Evolutionary conservation across 2,329 filamentous ascomycete genomes (phyloP), one percentile per base, ranked within the genome.

Genomic region (Hypomyces perniciosus): DNA sequence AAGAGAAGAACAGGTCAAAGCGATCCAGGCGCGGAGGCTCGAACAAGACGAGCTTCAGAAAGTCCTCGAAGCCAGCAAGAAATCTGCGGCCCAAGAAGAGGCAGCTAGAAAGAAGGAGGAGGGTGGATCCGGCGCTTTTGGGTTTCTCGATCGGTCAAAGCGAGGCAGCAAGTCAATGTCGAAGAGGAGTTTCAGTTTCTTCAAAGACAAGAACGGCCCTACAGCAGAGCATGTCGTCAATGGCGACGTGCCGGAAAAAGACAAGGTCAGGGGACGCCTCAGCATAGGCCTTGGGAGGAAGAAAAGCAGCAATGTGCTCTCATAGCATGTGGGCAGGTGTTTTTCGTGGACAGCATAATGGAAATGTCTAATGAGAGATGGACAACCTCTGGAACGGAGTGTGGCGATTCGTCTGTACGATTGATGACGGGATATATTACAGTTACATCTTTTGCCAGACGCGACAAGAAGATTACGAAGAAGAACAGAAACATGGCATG

Each of bases 141-240:
- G 74, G 5, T 74, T 81, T 30, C 71, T 93, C 39, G 82, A 81
- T 60, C 77, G 88, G 41, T 83, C 87, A 56, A 80, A 84, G 58
- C 78, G 84, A 49, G 82, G 82, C 8, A 89, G 85, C 66, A 92
- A 88, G 72, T 90, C 88, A 56, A 79, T 95, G 72, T 81, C 87
- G 44, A 81, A 85, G 56, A 89, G 86, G 67, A 86, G 87, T 58
- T 84, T 88, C 61, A 80, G 78, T 31, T 86, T 88, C 62, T 70
- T 85, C 35, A 73, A 80, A 54, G 76, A 80, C 54, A 76, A 71
- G 64, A 60, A 61, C 30, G 51, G 53, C 8, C 30, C 34, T 27
- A 29, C 54, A 31, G 58, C 57, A 41, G 62, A 65, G 48, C 64
- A 65, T 46, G 59, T 61, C 40, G 64, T 70, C 39, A 66, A 62